These are phyloP conservation scores for Cotoneaster glaucophyllus DNA, from an alignment of 306 rosid species.

Conservation along the genomic window DNA sequence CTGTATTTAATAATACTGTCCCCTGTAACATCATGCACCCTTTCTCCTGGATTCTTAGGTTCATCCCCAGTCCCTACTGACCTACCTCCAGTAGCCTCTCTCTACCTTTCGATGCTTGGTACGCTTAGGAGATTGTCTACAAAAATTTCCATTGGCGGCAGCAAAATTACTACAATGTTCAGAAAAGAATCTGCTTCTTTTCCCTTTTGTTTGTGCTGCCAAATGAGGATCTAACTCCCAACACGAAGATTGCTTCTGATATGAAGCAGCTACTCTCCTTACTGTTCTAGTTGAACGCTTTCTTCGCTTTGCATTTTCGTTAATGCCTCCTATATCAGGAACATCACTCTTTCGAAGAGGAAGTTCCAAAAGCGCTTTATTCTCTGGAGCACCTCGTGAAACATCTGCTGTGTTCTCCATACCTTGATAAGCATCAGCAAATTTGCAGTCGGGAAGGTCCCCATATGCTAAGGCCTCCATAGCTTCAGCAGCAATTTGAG, in stretches of 20 bases:
- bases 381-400: conserved; percentile 17
- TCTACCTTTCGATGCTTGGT: conserved; percentile 4
- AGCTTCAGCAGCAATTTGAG: conserved; percentile 83
- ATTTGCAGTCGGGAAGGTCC: conserved; percentile 9
- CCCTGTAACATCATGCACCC: conserved; percentile 9
- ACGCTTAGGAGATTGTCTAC: conserved; percentile 17
- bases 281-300: conserved; percentile 32
- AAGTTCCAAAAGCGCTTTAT: conserved; percentile 15
- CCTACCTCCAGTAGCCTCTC: conserved; percentile 1
- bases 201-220: conserved; percentile 15
- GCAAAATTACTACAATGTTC: conserved; percentile 14
- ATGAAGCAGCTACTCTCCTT: conserved; percentile 26
- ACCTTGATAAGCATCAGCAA: conserved; percentile 19
- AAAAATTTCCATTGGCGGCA: conserved; percentile 12
- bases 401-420: conserved; percentile 17
- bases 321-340: conserved; percentile 15
- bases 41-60: conserved; percentile 22
- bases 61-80: conserved; percentile 21
- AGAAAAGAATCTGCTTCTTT: conserved; percentile 20
- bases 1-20: conserved; percentile 21
- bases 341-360: conserved; percentile 10
- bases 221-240: conserved; percentile 27
- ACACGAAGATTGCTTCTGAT: conserved; percentile 10
- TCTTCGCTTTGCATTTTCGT: conserved; percentile 27
- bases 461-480: conserved; percentile 56